Conservation (phyloP, 2,329 filamentous ascomycete genomes). For the Beauveria asiatica region DNA sequence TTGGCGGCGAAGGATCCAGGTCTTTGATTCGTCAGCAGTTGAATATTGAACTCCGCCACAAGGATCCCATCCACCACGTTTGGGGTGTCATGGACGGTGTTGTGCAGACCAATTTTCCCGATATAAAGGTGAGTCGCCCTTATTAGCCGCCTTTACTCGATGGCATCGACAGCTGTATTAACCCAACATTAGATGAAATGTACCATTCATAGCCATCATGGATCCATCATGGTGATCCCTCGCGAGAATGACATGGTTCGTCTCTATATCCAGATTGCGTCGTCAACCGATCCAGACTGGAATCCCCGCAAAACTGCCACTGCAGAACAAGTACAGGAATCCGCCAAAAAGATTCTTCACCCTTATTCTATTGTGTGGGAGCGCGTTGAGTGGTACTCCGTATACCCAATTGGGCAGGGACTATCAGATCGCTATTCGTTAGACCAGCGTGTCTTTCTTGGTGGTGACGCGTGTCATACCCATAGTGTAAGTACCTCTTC, state of each 20-base stretch:
- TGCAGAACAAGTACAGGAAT: constrained; percentile 53
- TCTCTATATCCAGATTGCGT: constrained; percentile 60
- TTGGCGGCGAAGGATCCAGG: constrained; percentile 62
- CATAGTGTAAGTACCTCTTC: constrained; percentile 55
- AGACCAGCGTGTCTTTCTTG: constrained; percentile 63
- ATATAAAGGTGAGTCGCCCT: constrained; percentile 52
- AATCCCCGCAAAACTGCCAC: constrained; percentile 55
- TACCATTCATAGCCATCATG: constrained; percentile 64
- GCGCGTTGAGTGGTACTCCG: constrained; percentile 64
- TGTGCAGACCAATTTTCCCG: constrained; percentile 64
- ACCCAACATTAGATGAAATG: constrained; percentile 51
- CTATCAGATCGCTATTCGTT: constrained; percentile 60
- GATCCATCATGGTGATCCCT: constrained; percentile 74
- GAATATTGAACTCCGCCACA: constrained; percentile 61
- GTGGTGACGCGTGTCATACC: constrained; percentile 71
- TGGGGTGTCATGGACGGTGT: constrained; percentile 73
- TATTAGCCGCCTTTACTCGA: constrained; percentile 10
- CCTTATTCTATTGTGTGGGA: constrained; percentile 63
- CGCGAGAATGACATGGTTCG: constrained; percentile 61
- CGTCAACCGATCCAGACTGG: constrained; percentile 52
- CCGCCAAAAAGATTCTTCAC: constrained; percentile 55
- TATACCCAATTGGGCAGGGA: constrained; percentile 69
- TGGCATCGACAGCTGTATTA: neutral
- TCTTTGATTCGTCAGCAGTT: constrained; percentile 58
- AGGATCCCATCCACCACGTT: constrained; percentile 61